Conservation (phyloP, 2,329 filamentous ascomycete species). For the Epichloe typhina region DNA sequence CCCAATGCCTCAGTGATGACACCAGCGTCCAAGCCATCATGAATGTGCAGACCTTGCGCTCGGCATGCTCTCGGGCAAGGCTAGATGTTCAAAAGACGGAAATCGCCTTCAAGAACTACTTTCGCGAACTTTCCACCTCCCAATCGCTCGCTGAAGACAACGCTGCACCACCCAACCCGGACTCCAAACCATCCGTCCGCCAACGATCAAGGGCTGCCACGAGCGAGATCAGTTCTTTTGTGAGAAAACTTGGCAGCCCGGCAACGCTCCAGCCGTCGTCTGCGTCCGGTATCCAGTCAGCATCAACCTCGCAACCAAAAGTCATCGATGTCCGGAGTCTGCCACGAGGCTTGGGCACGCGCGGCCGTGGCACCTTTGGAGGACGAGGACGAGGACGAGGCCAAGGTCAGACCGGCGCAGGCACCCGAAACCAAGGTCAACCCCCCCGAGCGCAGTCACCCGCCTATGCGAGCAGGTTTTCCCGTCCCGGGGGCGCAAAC, state of each 20-base stretch:
- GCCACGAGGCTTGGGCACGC: slow-evolving; percentile 16
- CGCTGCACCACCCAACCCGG: slow-evolving; percentile 10
- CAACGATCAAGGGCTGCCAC: slow-evolving; percentile 22
- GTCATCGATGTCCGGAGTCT: slow-evolving; percentile 28
- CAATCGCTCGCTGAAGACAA: slow-evolving; percentile 19
- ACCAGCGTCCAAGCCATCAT: slow-evolving; percentile 15
- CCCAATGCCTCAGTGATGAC: not conserved
- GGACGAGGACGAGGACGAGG: slow-evolving; percentile 10
- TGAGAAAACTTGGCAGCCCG: slow-evolving; percentile 10
- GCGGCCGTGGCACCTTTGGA: slow-evolving; percentile 15
- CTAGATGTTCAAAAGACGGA: slow-evolving; percentile 20
- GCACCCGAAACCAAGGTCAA: not conserved
- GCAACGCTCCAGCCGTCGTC: not conserved
- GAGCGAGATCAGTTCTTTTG: slow-evolving; percentile 20
- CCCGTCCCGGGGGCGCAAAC: slow-evolving; percentile 3
- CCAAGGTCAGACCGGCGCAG: slow-evolving; percentile 4
- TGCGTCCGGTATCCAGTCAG: not conserved
- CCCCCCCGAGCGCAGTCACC: slow-evolving; percentile 2
- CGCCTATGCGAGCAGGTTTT: slow-evolving; percentile 9
- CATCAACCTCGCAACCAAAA: slow-evolving; percentile 14
- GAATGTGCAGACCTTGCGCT: slow-evolving; percentile 26
- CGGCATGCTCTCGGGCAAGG: slow-evolving; percentile 22
- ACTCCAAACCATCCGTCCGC: slow-evolving; percentile 11
- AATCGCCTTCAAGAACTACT: slow-evolving; percentile 17
- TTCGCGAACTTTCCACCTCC: slow-evolving; percentile 22